These are phyloP conservation scores for Aphanomyces cochlioides DNA, from an alignment of 352 stramenopile species.

Conservation along the genomic window DNA sequence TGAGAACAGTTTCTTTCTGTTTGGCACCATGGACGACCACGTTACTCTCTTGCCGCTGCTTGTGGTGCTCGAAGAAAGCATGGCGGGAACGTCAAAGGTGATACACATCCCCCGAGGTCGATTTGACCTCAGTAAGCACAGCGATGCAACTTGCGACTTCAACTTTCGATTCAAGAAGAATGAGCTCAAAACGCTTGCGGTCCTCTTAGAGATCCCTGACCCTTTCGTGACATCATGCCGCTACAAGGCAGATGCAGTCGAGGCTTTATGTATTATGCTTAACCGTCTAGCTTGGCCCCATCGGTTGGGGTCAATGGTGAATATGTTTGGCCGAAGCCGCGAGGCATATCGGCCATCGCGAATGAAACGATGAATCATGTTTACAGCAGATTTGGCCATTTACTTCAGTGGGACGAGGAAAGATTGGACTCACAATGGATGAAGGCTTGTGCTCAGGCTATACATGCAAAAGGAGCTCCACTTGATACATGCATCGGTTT, in stretches of 20 bases:
- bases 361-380: conserved; percentile 5
- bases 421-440: background rate
- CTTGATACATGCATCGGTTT: conserved; percentile 10
- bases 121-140: background rate
- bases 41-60: background rate
- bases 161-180: conserved; percentile 1
- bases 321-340: background rate
- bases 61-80: background rate
- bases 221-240: background rate
- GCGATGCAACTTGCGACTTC: background rate
- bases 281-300: conserved; percentile 11
- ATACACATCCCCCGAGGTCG: background rate
- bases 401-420: background rate
- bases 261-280: conserved; percentile 16
- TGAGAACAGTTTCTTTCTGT: background rate
- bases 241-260: background rate
- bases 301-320: background rate
- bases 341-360: background rate
- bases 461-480: background rate
- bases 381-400: background rate
- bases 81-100: background rate
- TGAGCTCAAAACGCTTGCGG: background rate
- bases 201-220: background rate
- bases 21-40: background rate
- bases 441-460: background rate